These are phyloP conservation scores for Mycena citricolor DNA, from an alignment of 1,284 basidiomycete genomes.

Conservation along the genomic window DNA sequence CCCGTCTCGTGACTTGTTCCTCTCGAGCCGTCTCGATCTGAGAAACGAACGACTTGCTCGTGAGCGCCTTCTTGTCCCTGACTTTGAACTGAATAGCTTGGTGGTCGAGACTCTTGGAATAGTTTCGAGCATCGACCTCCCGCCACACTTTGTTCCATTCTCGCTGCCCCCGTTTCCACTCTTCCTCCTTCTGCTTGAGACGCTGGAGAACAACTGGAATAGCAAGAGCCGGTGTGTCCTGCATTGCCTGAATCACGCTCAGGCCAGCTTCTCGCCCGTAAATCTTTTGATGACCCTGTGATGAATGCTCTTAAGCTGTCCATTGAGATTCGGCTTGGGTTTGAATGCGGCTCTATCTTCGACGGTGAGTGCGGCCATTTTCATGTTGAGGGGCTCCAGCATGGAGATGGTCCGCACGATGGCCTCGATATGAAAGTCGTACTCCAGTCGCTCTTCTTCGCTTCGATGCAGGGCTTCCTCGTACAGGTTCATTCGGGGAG, in stretches of 20 bases:
- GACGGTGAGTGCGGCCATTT: constrained; percentile 78
- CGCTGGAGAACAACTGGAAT: constrained; percentile 92
- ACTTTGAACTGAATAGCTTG: constrained; percentile 91
- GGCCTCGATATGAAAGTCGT: constrained; percentile 99
- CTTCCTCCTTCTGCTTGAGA: constrained; percentile 95
- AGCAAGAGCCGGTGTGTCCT: constrained; percentile 90
- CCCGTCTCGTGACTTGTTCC: constrained; percentile 82
- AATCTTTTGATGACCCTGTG: constrained; percentile 96
- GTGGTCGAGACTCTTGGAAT: constrained; percentile 90
- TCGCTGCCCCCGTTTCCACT: constrained; percentile 98
- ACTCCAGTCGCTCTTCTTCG: constrained; percentile 98
- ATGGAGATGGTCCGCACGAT: constrained; percentile 89
- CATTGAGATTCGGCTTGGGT: constrained; percentile 88
- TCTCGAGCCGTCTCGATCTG: constrained; percentile 90
- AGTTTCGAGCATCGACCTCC: constrained; percentile 94
- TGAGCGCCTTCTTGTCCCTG: constrained; percentile 89
- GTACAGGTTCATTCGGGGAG: constrained; percentile 93
- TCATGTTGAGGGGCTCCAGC: constrained; percentile 90
- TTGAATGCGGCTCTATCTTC: constrained; percentile 87
- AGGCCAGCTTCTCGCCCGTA: constrained; percentile 88
- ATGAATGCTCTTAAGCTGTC: constrained; percentile 90
- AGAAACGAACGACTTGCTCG: constrained; percentile 79
- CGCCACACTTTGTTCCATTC: constrained; percentile 99
- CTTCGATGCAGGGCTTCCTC: constrained; percentile 97
- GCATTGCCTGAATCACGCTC: constrained; percentile 89